Evolutionary conservation across 306 rosid genomes (phyloP).

Genomic region (Gastrolobium villosum): DNA sequence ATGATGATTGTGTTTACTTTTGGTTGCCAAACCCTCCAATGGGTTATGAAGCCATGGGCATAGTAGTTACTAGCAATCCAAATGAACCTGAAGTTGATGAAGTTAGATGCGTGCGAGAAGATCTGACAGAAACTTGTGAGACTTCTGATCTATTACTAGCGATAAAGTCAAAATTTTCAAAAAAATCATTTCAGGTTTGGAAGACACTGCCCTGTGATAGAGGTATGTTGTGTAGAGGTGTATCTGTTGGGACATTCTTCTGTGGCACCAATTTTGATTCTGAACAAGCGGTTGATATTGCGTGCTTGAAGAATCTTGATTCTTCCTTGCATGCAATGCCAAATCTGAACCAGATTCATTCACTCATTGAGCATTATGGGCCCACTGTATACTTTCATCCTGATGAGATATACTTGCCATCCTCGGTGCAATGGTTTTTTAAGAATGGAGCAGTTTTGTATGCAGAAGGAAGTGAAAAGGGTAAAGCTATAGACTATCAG

Average conservation of each 20-base stretch:
- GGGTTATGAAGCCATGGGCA: conserved; percentile 87
- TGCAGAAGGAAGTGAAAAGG: conserved; percentile 52
- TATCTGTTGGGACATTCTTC: conserved; percentile 83
- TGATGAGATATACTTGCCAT: conserved; percentile 83
- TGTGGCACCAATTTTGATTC: conserved; percentile 60
- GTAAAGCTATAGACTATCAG: conserved; percentile 49
- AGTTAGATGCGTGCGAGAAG: conserved; percentile 78
- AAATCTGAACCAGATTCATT: conserved; percentile 75
- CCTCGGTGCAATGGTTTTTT: conserved; percentile 96
- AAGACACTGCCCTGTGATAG: conserved; percentile 72
- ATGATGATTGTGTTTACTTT: conserved; percentile 71
- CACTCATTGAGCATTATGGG: conserved; percentile 89
- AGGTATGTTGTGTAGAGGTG: conserved; percentile 74
- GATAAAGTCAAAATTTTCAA: conserved; percentile 56
- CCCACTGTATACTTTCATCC: conserved; percentile 94
- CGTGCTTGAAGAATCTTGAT: conserved; percentile 86
- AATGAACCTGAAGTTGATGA: conserved; percentile 70
- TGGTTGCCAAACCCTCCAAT: conserved; percentile 90
- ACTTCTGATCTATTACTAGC: conserved; percentile 55
- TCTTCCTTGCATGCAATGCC: conserved; percentile 74
- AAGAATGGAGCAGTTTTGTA: conserved; percentile 73
- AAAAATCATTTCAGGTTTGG: conserved; percentile 69
- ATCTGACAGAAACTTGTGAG: conserved; percentile 89
- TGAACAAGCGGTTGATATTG: conserved; percentile 55
- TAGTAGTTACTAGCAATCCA: conserved; percentile 65